phyloP scores from a whole-genome alignment of 2,329 filamentous ascomycete genomes.

The Hymenoscyphus fructigenus region DNA sequence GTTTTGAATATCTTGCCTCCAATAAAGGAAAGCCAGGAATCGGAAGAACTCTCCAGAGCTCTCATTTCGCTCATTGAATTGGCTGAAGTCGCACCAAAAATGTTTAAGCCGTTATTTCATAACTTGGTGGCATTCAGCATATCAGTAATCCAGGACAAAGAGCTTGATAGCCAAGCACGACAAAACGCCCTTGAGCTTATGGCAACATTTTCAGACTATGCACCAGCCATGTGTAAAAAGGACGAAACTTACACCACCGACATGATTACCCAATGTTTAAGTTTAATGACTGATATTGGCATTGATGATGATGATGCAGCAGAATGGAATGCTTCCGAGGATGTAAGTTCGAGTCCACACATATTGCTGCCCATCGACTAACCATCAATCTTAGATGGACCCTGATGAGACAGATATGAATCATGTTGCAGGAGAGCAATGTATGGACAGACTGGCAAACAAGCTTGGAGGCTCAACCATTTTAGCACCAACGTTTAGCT shows the following conservation, averaged over 20 bases:
- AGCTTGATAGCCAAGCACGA: slow-evolving; percentile 82
- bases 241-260: slow-evolving; percentile 88
- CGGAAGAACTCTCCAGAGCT: slow-evolving; percentile 86
- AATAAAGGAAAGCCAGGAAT: slow-evolving; percentile 87
- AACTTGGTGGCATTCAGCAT: slow-evolving; percentile 91
- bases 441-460: slow-evolving; percentile 96
- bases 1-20: slow-evolving; percentile 93
- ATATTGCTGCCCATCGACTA: neutral
- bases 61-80: slow-evolving; percentile 90
- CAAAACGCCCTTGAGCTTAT: slow-evolving; percentile 96
- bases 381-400: slow-evolving; percentile 61
- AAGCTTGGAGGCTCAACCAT: slow-evolving; percentile 95
- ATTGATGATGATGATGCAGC: slow-evolving; percentile 90
- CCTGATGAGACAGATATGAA: slow-evolving; percentile 95
- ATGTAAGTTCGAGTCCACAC: slow-evolving; percentile 56
- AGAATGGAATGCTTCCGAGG: slow-evolving; percentile 91
- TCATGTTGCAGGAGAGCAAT: slow-evolving; percentile 96
- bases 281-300: slow-evolving; percentile 96
- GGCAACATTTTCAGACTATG: slow-evolving; percentile 96
- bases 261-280: slow-evolving; percentile 98
- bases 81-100: slow-evolving; percentile 90
- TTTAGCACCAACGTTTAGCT: slow-evolving; percentile 89
- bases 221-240: slow-evolving; percentile 91
- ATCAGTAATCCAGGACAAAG: slow-evolving; percentile 93
- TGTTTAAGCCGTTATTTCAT: slow-evolving; percentile 95